Evolutionary conservation across 129 eudicot genomes (phyloP).

Genomic region (Calendula officinalis): DNA sequence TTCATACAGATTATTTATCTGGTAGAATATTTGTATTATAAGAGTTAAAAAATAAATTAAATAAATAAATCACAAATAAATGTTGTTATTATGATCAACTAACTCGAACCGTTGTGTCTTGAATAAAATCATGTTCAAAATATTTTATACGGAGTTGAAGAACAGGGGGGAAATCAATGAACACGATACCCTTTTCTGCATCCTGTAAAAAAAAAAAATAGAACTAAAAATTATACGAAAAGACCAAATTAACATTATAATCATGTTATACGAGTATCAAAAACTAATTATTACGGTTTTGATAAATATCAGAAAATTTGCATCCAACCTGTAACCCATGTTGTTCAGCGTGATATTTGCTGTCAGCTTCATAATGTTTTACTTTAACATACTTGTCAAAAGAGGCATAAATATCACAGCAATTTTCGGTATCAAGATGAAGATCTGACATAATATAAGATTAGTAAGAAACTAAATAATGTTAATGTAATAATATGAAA

Average conservation of each 20-base stretch:
- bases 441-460: conserved; percentile 59
- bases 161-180: conserved; percentile 95
- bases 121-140: conserved; percentile 88
- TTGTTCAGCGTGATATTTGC: no score
- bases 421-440: conserved; percentile 96
- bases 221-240: conserved; percentile 12
- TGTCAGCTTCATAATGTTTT: conserved; percentile 88
- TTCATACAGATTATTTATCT: conserved; percentile 92
- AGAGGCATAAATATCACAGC: conserved; percentile 93
- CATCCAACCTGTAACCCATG: conserved; percentile 75
- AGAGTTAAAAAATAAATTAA: neutral
- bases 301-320: neutral
- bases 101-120: conserved; percentile 92
- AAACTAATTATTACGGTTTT: no score
- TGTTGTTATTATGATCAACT: conserved; percentile 21
- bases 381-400: conserved; percentile 99
- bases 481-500: neutral
- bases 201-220: conserved; percentile 59
- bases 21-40: conserved; percentile 1
- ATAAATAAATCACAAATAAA: neutral
- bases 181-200: conserved; percentile 91
- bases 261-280: no score
- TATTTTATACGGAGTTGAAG: conserved; percentile 93
- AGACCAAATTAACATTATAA: conserved; percentile 5
- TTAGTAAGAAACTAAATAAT: conserved; percentile 9